Base-by-base conservation (phyloP, 1,284 basidiomycete species). In the Abortiporus biennis region DNA sequence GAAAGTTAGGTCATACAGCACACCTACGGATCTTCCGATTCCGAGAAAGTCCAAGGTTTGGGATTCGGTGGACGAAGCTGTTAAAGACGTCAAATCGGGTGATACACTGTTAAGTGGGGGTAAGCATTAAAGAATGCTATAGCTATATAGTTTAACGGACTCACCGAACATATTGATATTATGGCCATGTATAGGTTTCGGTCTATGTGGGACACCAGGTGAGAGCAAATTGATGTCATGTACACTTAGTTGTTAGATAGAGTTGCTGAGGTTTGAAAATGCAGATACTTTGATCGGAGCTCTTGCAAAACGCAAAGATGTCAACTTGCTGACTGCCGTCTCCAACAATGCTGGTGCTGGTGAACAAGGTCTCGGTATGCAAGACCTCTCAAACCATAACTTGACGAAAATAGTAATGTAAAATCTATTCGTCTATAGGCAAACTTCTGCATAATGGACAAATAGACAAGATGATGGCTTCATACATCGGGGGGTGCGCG, bases 331-430 rank as follows among this genome's bases (percentile, higher is more conserved):
- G 38, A 93, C 83, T 13, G 89, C 83, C 34, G 85, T 94, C 30
- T 93, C 91, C 12, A 96, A 96, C 64, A 95, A 96, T 66, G 87
- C 88, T 32, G 92, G 92, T 13, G 72, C 79, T 21, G 80, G 79
- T 25, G 76, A 85, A 47, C 77, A 71, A 27, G 92, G 92, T 35
- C 73, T 96, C 30, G 91, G 91, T 88, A 53, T 54, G 76, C 60
- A 23, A 29, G 27, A 29, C 9, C 9, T 19, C 16, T 43, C 49
- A 31, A 53, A 19, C 27, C 33, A 12, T 29, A 19, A 1, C 38
- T 22, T 40, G 25, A 15, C n/a, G 5, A n/a, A 12, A 36, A 30
- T 2, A 23, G 4, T 11, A 11, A 11, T 21, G 25, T 6, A 12
- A 15, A 15, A 29, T 33, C 3, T 22, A 43, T 23, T 24, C 20